Base-by-base conservation (phyloP, 2,329 filamentous ascomycete species). In the Triangularia setosa region DNA sequence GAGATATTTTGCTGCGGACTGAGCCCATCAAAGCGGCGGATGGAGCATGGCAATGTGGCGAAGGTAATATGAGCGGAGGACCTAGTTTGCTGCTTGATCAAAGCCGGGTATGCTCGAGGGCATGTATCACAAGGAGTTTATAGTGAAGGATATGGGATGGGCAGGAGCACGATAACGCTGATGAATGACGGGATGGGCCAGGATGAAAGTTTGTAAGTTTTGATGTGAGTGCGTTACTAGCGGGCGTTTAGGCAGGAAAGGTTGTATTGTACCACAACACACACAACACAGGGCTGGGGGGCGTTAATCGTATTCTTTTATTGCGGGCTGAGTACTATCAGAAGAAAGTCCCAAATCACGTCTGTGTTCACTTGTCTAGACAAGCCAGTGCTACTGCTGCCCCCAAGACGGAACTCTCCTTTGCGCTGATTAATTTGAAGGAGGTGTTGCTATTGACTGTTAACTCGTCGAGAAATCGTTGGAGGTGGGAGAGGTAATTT, bases 401-500 rank as follows among this genome's bases (percentile, higher is more conserved):
- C 2, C 90, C 90, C 53, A 90, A 83, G 61, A 93, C 82, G 1
- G 90, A 91, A 71, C 90, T 92, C 76, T 93, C 90, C 63, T 87
- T 82, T 12, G 90, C 89, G 57, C 87, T 83, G 58, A 90, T 87
- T 24, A 93, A 80, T 60, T 84, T 82, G 23, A 92, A 84, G 11
- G 8, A 18, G n/a, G 7, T n/a, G 21, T 18, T 35, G 4, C 72
- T 56, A 69, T 80, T 66, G 73, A 73, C 64, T 70, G 87, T 81
- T 8, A 93, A 78, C 44, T 80, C 78, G 70, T 92, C 80, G 56
- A 93, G 77, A 69, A 87, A 87, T 5, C 73, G 73, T 74, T 93
- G 90, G 71, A 87, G 88, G 52, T 78, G 81, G 30, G 75, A 76
- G 23, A 84, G 79, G 74, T 92, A 94, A 7, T 80, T 79, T 0